Evolutionary conservation across 805 yeast species (phyloP).

Genomic region (Saccharomycopsis sp.): DNA sequence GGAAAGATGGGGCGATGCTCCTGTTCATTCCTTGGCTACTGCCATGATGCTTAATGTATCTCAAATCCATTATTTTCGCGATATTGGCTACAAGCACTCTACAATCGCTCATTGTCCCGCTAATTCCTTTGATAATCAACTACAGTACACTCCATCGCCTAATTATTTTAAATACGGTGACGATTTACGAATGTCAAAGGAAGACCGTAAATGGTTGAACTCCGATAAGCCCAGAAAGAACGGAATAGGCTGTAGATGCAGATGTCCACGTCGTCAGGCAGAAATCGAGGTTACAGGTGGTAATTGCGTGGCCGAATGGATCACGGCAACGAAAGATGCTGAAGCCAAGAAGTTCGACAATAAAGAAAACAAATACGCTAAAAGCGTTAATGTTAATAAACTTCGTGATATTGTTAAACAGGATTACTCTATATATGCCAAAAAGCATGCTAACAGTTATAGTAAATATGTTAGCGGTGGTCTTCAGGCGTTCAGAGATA

Average conservation of each 20-base stretch:
- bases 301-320: constrained; percentile 50
- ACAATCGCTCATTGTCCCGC: constrained; percentile 79
- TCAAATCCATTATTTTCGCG: constrained; percentile 85
- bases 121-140: constrained; percentile 50
- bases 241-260: constrained; percentile 83
- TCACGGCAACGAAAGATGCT: constrained; percentile 28
- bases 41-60: constrained; percentile 63
- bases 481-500: constrained; percentile 6
- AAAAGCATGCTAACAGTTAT: constrained; percentile 12
- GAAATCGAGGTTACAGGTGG: constrained; percentile 54
- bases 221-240: constrained; percentile 32
- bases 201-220: constrained; percentile 25
- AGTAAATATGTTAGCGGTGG: constrained; percentile 16
- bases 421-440: constrained; percentile 21
- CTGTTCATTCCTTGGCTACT: constrained; percentile 82
- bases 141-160: constrained; percentile 34
- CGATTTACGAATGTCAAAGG: constrained; percentile 31
- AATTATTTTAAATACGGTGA: constrained; percentile 30
- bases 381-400: constrained; percentile 12
- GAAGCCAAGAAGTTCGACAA: constrained; percentile 19
- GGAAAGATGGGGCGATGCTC: constrained; percentile 98
- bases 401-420: constrained; percentile 29
- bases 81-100: constrained; percentile 84
- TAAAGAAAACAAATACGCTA: constrained; percentile 7
- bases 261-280: constrained; percentile 50